Conservation (phyloP, 2,329 filamentous ascomycete species). For the Cercospora berteroae region DNA sequence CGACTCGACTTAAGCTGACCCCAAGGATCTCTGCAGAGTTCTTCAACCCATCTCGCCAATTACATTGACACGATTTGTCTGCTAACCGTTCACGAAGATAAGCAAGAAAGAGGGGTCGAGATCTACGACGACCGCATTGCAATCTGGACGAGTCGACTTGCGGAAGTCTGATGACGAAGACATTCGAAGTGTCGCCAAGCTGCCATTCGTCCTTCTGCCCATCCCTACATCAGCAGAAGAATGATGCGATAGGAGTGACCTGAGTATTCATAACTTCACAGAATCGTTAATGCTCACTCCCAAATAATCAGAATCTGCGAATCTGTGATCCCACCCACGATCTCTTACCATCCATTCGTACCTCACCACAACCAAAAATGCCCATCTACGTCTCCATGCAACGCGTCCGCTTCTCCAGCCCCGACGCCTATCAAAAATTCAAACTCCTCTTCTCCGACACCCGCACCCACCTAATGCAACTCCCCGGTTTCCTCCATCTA, state of each 20-base stretch:
- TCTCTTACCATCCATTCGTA: too few relatives aligned
- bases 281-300: too few relatives aligned
- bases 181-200: background rate
- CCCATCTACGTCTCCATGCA: conserved; percentile 15
- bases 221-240: too few relatives aligned
- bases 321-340: too few relatives aligned
- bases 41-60: background rate
- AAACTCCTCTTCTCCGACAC: conserved; percentile 15
- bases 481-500: conserved; percentile 11
- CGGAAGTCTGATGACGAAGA: background rate
- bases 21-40: background rate
- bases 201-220: background rate
- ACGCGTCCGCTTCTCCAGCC: conserved; percentile 14
- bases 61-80: background rate
- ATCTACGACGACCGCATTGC: too few relatives aligned
- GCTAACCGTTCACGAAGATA: background rate
- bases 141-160: background rate
- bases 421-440: conserved; percentile 14
- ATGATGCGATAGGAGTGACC: too few relatives aligned
- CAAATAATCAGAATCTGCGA: too few relatives aligned
- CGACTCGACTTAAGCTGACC: background rate
- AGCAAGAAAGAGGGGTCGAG: background rate
- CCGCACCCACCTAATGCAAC: conserved; percentile 6
- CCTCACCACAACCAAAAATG: background rate
- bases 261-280: too few relatives aligned